These are phyloP conservation scores for Penicillium thymicola DNA, from an alignment of 2,329 filamentous ascomycete genomes.

Conservation along the genomic window DNA sequence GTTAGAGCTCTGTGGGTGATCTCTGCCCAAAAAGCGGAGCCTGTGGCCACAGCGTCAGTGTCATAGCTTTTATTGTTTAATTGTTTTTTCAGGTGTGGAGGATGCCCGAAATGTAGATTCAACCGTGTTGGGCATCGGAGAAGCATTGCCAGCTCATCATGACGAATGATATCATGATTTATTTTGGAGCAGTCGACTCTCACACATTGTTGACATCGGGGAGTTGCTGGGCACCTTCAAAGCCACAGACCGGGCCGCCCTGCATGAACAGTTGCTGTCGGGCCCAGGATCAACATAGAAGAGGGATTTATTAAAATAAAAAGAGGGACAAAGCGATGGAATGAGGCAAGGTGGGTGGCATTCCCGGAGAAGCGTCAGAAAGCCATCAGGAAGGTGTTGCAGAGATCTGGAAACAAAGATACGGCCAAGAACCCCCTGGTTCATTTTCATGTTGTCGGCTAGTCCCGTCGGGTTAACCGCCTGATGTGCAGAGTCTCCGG, in stretches of 20 bases:
- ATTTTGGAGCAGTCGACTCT: background rate
- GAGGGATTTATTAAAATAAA: background rate
- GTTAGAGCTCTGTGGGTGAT: conserved; percentile 13
- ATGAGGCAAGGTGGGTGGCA: conserved; percentile 1
- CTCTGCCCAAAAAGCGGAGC: conserved; percentile 23
- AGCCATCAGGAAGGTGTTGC: background rate
- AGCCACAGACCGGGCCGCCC: conserved; percentile 27
- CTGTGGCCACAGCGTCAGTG: conserved; percentile 4
- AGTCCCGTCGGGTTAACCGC: conserved; percentile 6
- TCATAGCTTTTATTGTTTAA: conserved; percentile 6
- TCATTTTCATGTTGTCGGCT: background rate
- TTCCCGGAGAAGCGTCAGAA: background rate
- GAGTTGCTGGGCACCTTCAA: background rate
- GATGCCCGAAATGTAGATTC: conserved; percentile 4
- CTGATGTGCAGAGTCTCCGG: conserved; percentile 3
- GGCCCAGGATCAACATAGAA: conserved; percentile 3
- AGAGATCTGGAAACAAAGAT: conserved; percentile 8
- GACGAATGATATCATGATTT: conserved; percentile 2
- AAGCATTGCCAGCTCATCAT: conserved; percentile 16
- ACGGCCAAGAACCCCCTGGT: conserved; percentile 5
- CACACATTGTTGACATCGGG: background rate
- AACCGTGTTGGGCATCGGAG: conserved; percentile 7
- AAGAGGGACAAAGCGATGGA: background rate
- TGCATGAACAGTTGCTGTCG: conserved; percentile 27
- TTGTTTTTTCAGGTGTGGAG: background rate